phyloP scores from a whole-genome alignment of 2,329 filamentous ascomycete genomes.

The Ophiostoma quercus region DNA sequence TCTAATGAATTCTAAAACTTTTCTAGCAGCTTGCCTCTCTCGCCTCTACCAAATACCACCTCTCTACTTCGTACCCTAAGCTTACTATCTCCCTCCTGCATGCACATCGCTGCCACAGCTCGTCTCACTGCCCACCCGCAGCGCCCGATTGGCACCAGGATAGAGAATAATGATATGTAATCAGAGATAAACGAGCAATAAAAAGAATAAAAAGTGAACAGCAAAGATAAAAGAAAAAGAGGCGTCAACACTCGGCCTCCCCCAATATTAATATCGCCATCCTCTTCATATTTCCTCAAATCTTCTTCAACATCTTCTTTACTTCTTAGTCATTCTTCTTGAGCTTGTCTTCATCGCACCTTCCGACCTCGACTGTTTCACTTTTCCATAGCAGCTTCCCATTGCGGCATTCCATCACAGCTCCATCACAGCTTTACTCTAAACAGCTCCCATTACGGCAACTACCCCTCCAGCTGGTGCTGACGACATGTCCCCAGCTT shows the following conservation, averaged over 20 bases:
- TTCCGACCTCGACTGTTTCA: not conserved
- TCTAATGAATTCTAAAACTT: not conserved
- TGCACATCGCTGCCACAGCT: slow-evolving; percentile 1
- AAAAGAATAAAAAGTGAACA: too few relatives aligned
- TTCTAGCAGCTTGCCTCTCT: not conserved
- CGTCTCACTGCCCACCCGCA: slow-evolving; percentile 13
- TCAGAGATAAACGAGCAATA: not conserved
- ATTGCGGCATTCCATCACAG: not conserved
- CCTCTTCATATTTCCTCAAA: not conserved
- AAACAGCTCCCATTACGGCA: not conserved
- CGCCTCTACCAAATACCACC: not conserved
- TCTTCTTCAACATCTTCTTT: not conserved
- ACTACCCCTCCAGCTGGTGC: slow-evolving; percentile 5
- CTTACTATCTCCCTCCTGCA: not conserved
- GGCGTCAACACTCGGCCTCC: not conserved
- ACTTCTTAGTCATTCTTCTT: not conserved
- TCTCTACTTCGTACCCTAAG: not conserved
- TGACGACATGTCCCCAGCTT: slow-evolving; percentile 5
- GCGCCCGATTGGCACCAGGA: slow-evolving; percentile 8
- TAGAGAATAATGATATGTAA: not conserved
- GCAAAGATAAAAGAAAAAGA: not conserved
- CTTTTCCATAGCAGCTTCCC: not conserved
- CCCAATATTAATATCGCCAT: not conserved
- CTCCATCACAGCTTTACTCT: too few relatives aligned
- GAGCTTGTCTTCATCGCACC: not conserved